phyloP scores from a whole-genome alignment of 805 yeast species.

The Schizosaccharomyces osmophilus region DNA sequence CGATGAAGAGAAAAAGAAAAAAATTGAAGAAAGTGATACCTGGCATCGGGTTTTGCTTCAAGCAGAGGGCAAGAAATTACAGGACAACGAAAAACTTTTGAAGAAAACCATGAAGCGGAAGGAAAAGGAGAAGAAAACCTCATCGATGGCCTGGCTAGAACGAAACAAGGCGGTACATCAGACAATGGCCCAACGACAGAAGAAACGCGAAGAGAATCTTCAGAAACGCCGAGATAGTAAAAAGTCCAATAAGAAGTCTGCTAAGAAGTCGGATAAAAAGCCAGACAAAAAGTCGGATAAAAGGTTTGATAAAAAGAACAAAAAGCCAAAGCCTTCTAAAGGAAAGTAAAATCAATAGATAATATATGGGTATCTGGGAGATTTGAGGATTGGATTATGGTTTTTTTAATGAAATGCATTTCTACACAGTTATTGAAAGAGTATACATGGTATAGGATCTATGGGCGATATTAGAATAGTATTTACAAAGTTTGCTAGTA shows the following conservation, averaged over 20 bases:
- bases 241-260: slow-evolving; percentile 45
- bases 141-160: slow-evolving; percentile 80
- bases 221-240: slow-evolving; percentile 66
- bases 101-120: slow-evolving; percentile 67
- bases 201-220: slow-evolving; percentile 84
- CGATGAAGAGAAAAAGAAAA: slow-evolving; percentile 28
- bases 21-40: slow-evolving; percentile 39
- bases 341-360: background rate
- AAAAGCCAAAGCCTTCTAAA: background rate
- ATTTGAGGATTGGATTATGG: too few relatives aligned
- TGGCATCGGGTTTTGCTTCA: slow-evolving; percentile 71
- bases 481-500: too few relatives aligned
- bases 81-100: slow-evolving; percentile 72
- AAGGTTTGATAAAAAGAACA: background rate
- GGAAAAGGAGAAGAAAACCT: slow-evolving; percentile 58
- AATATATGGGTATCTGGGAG: too few relatives aligned
- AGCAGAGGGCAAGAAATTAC: slow-evolving; percentile 68
- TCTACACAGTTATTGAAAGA: too few relatives aligned
- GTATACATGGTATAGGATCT: too few relatives aligned
- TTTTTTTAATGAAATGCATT: too few relatives aligned
- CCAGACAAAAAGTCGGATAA: too few relatives aligned
- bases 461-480: too few relatives aligned
- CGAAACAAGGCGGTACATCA: slow-evolving; percentile 60
- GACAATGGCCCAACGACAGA: slow-evolving; percentile 46
- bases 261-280: slow-evolving; percentile 14